These are phyloP conservation scores for Orobanche coerulescens DNA, from an alignment of 257 asterid species.

Conservation along the genomic window DNA sequence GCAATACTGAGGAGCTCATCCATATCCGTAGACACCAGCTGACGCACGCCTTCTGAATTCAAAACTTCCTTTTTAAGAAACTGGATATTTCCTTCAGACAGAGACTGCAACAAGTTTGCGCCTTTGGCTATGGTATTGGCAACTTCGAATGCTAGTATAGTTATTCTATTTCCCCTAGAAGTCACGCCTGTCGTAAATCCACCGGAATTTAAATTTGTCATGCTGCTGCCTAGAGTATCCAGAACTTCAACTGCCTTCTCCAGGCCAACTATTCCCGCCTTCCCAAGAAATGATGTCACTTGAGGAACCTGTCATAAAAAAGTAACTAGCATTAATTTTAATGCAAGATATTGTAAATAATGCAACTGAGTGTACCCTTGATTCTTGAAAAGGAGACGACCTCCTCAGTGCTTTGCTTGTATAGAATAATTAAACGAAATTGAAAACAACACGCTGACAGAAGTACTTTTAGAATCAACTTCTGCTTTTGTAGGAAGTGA, in stretches of 20 bases:
- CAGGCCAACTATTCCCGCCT: constrained; percentile 81
- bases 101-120: constrained; percentile 69
- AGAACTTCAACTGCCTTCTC: constrained; percentile 96
- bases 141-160: constrained; percentile 87
- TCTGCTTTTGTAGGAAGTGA: too few relatives aligned
- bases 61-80: constrained; percentile 69
- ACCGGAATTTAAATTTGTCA: constrained; percentile 85
- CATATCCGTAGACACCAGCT: constrained; percentile 77
- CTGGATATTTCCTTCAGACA: constrained; percentile 69
- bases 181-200: constrained; percentile 70
- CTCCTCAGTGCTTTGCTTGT: background rate
- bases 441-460: constrained; percentile 1
- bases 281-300: constrained; percentile 81
- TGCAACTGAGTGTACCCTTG: constrained; percentile 8
- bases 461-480: too few relatives aligned
- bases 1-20: constrained; percentile 84
- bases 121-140: constrained; percentile 95
- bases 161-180: constrained; percentile 68
- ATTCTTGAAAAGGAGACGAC: background rate
- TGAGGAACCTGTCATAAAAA: constrained; percentile 64
- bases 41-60: constrained; percentile 73
- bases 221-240: constrained; percentile 94
- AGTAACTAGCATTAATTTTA: constrained; percentile 6
- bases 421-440: constrained; percentile 9
- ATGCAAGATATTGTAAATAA: background rate